phyloP scores from a whole-genome alignment of 148 eudicot genomes.

The Nepenthes gracilis region DNA sequence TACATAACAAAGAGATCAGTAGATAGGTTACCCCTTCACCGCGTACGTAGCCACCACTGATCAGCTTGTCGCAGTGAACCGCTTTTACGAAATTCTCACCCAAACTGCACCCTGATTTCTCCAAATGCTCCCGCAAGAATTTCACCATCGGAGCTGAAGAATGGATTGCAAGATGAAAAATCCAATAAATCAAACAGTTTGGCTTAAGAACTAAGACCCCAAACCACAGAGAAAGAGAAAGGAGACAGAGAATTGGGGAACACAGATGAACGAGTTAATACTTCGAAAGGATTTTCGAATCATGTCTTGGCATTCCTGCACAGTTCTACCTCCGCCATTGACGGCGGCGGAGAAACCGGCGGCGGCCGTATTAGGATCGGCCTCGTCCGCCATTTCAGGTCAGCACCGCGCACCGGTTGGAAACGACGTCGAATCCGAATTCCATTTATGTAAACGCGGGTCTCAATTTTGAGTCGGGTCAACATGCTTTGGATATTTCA shows the following conservation, averaged over 20 bases:
- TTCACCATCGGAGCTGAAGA: constrained; percentile 66
- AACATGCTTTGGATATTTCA: too few species aligned
- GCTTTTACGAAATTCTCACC: constrained; percentile 63
- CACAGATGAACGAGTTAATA: constrained; percentile 1
- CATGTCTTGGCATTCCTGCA: constrained; percentile 41
- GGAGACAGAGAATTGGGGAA: neutral
- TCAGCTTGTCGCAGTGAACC: constrained; percentile 1
- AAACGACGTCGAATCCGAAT: too few species aligned
- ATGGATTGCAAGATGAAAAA: neutral
- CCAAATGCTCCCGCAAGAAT: constrained; percentile 61
- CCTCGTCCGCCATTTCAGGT: too few species aligned
- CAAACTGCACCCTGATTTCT: constrained; percentile 60
- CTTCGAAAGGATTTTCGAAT: constrained; percentile 37
- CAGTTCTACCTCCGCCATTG: constrained; percentile 17
- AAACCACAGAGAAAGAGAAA: neutral
- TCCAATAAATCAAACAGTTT: neutral
- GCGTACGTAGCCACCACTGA: constrained; percentile 48
- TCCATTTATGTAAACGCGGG: too few species aligned
- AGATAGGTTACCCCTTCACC: constrained; percentile 30
- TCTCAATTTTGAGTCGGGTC: too few species aligned
- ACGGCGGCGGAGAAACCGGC: constrained; percentile 1
- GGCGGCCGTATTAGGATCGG: neutral
- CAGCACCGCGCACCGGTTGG: too few species aligned
- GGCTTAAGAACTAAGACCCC: constrained; percentile 3
- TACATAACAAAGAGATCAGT: too few species aligned